Base-by-base conservation (phyloP, 768 basidiomycete genomes). In the Amanita pseudoporphyria region DNA sequence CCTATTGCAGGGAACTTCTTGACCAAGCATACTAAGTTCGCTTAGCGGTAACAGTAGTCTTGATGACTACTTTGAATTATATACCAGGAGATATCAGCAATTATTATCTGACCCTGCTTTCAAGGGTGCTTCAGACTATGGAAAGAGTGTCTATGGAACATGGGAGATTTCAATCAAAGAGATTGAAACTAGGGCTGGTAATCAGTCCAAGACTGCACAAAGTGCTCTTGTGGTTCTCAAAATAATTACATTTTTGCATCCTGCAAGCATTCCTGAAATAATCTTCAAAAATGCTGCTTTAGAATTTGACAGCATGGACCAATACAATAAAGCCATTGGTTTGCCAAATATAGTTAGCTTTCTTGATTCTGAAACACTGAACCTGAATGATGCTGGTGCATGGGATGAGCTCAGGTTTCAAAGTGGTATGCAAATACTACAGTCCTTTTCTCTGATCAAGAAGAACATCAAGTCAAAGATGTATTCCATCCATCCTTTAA, bases 91-190 rank as follows among this genome's bases (percentile, higher is more conserved):
- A 19, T 51, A 48, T 12, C 35, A 43, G 21, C 12, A 51, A 19
- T 37, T 60, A 14, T n/a, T 58, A 21, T 31, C 31, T 24, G 33
- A 55, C 46, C 16, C 26, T 24, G 16, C 22, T 3, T 57, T 52
- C 39, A 47, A 40, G 40, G 54, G 51, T 12, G 59, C 56, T 9
- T 55, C 56, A 24, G 16, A 42, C n/a, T 60, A 60, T 55, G 48
- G 52, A 5, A 41, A 47, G 13, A 51, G 58, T 45, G 52, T 56
- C 1, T 56, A 59, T 51, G 53, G 53, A 24, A 57, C 58, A 18
- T 59, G 58, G 56, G 56, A 59, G 6, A 10, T 58, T 16, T 58
- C 59, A 49, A 49, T 55, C 16, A 3, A 50, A 21, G 52, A 42
- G 18, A 54, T 60, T 39, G 39, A 56, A 52, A 22, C 35, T 3